Conservation (phyloP, 768 basidiomycete species). For the Suillus tomentosus region DNA sequence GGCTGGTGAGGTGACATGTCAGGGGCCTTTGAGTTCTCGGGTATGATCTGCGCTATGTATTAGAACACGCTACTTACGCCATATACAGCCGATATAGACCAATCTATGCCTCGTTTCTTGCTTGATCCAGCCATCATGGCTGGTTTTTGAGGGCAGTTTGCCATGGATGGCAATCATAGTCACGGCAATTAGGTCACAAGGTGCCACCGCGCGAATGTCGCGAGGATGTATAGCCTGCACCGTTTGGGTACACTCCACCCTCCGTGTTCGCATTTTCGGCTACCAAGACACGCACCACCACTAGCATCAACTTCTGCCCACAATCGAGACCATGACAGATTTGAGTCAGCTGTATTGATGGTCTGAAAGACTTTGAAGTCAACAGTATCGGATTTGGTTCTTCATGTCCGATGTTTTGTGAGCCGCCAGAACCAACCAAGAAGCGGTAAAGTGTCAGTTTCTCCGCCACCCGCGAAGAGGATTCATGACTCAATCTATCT, state of each 20-base stretch:
- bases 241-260: not conserved
- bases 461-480: not conserved
- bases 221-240: slow-evolving; percentile 1
- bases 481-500: not conserved
- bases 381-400: not conserved
- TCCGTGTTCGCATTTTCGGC: not conserved
- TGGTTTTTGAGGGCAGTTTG: not conserved
- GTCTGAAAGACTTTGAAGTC: too few relatives aligned
- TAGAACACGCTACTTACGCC: not conserved
- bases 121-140: slow-evolving; percentile 6
- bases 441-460: not conserved
- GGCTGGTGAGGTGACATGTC: not conserved
- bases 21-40: not conserved
- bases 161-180: slow-evolving; percentile 4
- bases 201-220: not conserved
- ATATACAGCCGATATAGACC: not conserved
- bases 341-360: not conserved
- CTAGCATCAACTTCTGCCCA: not conserved
- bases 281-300: not conserved
- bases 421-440: not conserved
- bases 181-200: not conserved
- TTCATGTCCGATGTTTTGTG: not conserved
- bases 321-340: not conserved
- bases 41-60: not conserved
- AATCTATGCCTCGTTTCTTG: slow-evolving; percentile 6